These are phyloP conservation scores for Rhodotorula paludigena DNA, from an alignment of 768 basidiomycete species.

Conservation along the genomic window DNA sequence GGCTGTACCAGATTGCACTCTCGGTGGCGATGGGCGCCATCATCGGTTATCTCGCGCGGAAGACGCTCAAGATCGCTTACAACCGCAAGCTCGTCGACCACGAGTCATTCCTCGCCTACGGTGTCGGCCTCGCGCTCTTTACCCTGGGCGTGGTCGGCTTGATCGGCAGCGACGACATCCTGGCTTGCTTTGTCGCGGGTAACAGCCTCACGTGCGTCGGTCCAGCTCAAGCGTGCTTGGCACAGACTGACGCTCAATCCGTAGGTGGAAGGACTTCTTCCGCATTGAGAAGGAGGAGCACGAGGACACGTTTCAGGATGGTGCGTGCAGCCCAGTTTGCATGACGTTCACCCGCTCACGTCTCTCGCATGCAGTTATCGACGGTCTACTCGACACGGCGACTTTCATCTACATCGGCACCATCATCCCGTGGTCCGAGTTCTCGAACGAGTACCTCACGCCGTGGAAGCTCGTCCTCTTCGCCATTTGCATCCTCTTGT, in stretches of 20 bases:
- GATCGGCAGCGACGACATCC: slow-evolving; percentile 50
- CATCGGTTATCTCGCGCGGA: slow-evolving; percentile 48
- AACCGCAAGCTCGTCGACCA: slow-evolving; percentile 47
- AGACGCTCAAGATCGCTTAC: slow-evolving; percentile 45
- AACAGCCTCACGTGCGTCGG: slow-evolving; percentile 28
- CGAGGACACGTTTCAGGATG: slow-evolving; percentile 43
- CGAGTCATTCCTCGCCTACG: slow-evolving; percentile 47
- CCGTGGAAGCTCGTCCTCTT: slow-evolving; percentile 49
- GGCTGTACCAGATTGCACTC: slow-evolving; percentile 49
- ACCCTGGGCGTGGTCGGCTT: slow-evolving; percentile 46
- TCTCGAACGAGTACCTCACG: slow-evolving; percentile 36
- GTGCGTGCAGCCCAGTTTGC: background rate
- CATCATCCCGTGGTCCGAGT: slow-evolving; percentile 46
- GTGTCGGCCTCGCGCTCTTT: slow-evolving; percentile 38
- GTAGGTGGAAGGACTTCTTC: slow-evolving; percentile 36
- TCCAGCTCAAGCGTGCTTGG: too few relatives aligned
- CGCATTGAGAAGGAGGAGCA: slow-evolving; percentile 26
- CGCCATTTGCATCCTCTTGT: slow-evolving; percentile 47
- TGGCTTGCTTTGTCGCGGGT: slow-evolving; percentile 47
- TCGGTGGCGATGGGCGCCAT: slow-evolving; percentile 46
- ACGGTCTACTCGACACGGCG: slow-evolving; percentile 27
- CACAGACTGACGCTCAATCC: too few relatives aligned
- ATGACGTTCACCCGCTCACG: background rate
- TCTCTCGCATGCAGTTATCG: slow-evolving; percentile 18
- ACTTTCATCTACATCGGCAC: slow-evolving; percentile 50